A percentile compares a stretch with the other conserved stretches of the same genome.
These are phyloP conservation scores for Pulicaria dysenterica DNA, from an alignment of 129 eudicot species.

Conservation along the genomic window DNA sequence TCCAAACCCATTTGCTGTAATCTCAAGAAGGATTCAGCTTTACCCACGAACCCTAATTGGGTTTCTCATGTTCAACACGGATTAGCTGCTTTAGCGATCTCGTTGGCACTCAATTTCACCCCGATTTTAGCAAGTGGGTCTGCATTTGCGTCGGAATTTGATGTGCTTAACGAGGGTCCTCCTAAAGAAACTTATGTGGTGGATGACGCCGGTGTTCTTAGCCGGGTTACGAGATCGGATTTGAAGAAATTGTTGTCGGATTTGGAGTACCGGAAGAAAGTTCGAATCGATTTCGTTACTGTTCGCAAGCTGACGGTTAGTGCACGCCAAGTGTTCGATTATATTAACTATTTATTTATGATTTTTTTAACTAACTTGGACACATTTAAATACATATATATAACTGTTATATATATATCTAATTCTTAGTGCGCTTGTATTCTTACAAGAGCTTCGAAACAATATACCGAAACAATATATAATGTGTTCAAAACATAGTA, in stretches of 20 bases:
- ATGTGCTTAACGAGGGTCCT: conserved; percentile 88
- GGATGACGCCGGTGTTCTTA: conserved; percentile 99
- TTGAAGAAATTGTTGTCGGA: conserved; percentile 81
- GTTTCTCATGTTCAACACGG: conserved; percentile 73
- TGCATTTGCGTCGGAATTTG: conserved; percentile 88
- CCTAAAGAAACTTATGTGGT: conserved; percentile 79
- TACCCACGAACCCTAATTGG: conserved; percentile 49
- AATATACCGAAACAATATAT: too few species aligned
- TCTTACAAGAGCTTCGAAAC: too few species aligned
- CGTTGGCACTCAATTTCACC: conserved; percentile 71
- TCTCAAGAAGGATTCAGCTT: conserved; percentile 51
- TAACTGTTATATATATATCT: too few species aligned
- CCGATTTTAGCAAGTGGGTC: conserved; percentile 52
- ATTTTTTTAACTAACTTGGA: too few species aligned
- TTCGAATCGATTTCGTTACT: conserved; percentile 75
- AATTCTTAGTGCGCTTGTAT: too few species aligned
- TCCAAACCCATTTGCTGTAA: conserved; percentile 60
- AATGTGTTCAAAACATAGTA: too few species aligned
- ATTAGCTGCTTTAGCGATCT: conserved; percentile 83
- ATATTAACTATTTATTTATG: background rate
- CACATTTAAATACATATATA: too few species aligned
- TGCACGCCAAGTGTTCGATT: conserved; percentile 18
- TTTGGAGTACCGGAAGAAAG: conserved; percentile 89
- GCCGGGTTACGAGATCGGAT: conserved; percentile 80
- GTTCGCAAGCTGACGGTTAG: conserved; percentile 97